phyloP scores from a whole-genome alignment of 1,284 basidiomycete genomes.

The Apiotrichum brassicae region DNA sequence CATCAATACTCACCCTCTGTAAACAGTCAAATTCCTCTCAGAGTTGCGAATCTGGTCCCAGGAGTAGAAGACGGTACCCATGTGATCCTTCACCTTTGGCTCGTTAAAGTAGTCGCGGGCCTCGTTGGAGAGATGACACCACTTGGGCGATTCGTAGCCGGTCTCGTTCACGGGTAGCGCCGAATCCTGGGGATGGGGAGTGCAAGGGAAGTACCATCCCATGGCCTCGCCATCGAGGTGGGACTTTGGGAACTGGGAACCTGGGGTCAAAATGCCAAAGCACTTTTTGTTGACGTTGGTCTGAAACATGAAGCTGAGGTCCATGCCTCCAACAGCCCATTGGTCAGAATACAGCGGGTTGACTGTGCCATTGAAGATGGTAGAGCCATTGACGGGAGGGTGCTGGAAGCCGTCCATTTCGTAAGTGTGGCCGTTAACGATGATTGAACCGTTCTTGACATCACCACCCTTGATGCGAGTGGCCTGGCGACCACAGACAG shows the following conservation, averaged over 20 bases:
- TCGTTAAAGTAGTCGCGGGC: slow-evolving; percentile 53
- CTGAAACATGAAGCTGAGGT: slow-evolving; percentile 92
- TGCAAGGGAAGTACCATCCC: slow-evolving; percentile 93
- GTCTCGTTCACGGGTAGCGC: slow-evolving; percentile 60
- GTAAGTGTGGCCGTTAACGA: slow-evolving; percentile 91
- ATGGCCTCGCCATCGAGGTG: slow-evolving; percentile 52
- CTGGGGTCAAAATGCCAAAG: slow-evolving; percentile 61
- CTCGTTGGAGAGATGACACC: slow-evolving; percentile 63
- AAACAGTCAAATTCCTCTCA: slow-evolving; percentile 77
- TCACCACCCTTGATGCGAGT: slow-evolving; percentile 66
- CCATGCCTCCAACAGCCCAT: slow-evolving; percentile 75
- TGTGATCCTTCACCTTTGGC: slow-evolving; percentile 18
- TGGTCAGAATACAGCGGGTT: slow-evolving; percentile 75
- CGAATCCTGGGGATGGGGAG: slow-evolving; percentile 70
- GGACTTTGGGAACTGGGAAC: slow-evolving; percentile 63
- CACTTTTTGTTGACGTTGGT: slow-evolving; percentile 78
- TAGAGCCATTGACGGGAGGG: slow-evolving; percentile 56
- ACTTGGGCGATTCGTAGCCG: slow-evolving; percentile 57
- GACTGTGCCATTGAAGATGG: slow-evolving; percentile 62
- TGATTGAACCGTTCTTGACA: slow-evolving; percentile 72
- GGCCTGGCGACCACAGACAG: slow-evolving; percentile 81
- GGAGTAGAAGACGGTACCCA: slow-evolving; percentile 85
- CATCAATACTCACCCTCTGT: slow-evolving; percentile 59
- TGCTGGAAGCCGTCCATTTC: slow-evolving; percentile 82
- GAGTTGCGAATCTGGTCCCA: slow-evolving; percentile 76